phyloP scores from a whole-genome alignment of 352 stramenopile genomes.

The Achlya hypogyna region DNA sequence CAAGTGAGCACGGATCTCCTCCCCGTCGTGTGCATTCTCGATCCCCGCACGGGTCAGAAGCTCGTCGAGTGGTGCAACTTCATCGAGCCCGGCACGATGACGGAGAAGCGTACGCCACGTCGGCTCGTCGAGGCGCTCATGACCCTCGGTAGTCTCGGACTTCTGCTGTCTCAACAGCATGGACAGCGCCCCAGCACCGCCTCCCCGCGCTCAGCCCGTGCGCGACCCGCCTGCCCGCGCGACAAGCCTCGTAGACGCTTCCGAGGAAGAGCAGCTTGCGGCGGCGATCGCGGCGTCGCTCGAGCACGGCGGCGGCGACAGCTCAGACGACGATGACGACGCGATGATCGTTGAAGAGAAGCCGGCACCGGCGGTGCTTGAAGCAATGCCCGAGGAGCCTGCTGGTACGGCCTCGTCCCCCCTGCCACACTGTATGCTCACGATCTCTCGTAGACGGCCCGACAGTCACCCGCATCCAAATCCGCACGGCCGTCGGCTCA shows the following conservation, averaged over 20 bases:
- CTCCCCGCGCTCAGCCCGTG: neutral
- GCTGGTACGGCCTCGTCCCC: constrained; percentile 34
- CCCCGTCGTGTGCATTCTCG: constrained; percentile 63
- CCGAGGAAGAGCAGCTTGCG: constrained; percentile 68
- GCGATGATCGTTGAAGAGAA: constrained; percentile 25
- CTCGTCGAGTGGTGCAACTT: constrained; percentile 58
- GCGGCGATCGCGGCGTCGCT: constrained; percentile 73
- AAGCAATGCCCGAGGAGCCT: constrained; percentile 42
- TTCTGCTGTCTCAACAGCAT: constrained; percentile 49
- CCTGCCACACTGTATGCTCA: constrained; percentile 8
- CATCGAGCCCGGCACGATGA: constrained; percentile 54
- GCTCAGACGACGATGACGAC: constrained; percentile 7
- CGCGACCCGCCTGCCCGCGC: neutral
- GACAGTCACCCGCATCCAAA: constrained; percentile 55
- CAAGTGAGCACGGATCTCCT: constrained; percentile 59
- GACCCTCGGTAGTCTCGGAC: constrained; percentile 38
- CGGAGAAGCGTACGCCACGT: constrained; percentile 50
- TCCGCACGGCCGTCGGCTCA: constrained; percentile 53
- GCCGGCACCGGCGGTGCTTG: constrained; percentile 30
- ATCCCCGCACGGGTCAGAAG: constrained; percentile 67
- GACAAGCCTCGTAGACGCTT: constrained; percentile 29
- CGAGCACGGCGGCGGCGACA: constrained; percentile 36
- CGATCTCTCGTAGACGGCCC: constrained; percentile 35
- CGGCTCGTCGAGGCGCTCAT: neutral
- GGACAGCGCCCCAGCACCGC: constrained; percentile 23